Evolutionary conservation across 257 asterid genomes (phyloP), one percentile per base, ranked within the genome.

Genomic region (Eustoma russellianum): DNA sequence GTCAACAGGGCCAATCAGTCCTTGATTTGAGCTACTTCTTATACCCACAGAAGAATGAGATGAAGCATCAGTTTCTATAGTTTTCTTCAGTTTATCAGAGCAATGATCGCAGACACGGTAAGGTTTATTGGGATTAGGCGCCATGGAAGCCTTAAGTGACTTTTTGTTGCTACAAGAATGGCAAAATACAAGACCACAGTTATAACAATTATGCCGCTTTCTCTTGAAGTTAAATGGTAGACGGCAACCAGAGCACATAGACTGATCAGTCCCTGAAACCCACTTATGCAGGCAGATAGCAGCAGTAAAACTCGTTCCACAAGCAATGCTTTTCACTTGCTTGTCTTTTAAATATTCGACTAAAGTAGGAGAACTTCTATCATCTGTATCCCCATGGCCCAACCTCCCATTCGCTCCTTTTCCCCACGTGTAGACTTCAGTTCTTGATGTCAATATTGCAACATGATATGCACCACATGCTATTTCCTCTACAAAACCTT

Each of bases 341-440:
- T 82, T 88, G 64, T 88, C 97, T 66, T 82, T 85, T 56, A 88
- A 70, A 77, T 95, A 82, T 75, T 88, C 97, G 17, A 88, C 88
- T 51, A 82, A 53, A 57, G 95, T 77, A 48, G 97, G 97, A 52
- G 66, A 57, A 56, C 79, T 85, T 70, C 85, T 68, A 70, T 85
- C 97, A 46, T 85, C 88, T 19, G 73, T 74, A 74, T 85, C 95
- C 19, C 97, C 97, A 47, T 88, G 95, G 56, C 97, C 97, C 65
- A 88, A 71, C 77, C 97, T 80, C 57, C 97, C 97, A 68, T 85
- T 88, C 46, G 85, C 85, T 52, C 97, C 97, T 72, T 88, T 88
- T 38, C 97, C 97, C 97, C 97, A 88, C 7, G 95, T 88, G 77
- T 80, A 88, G 55, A 88, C 97, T 73, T 88, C 97, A 59, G 93